Percentiles rank a stretch among this genome's conserved stretches.
These are phyloP conservation scores for Chaetomium sp. DNA, from an alignment of 2,329 filamentous ascomycete species.

Conservation along the genomic window DNA sequence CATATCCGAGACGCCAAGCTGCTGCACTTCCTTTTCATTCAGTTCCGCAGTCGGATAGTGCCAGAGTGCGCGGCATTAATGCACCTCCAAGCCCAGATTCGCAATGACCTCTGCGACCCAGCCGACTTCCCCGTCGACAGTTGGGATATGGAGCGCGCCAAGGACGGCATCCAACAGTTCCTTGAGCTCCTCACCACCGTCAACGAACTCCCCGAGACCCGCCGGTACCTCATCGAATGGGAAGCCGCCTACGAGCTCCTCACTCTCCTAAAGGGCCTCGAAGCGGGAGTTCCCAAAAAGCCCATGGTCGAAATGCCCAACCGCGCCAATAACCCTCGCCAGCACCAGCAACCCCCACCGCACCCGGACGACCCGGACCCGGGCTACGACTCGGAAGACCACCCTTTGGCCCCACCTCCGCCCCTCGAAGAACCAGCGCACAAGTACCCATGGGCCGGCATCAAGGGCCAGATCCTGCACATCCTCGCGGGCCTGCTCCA, in stretches of 20 bases:
- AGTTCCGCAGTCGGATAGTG: constrained; percentile 89
- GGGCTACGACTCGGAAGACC: constrained; percentile 41
- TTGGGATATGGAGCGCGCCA: constrained; percentile 97
- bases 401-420: constrained; percentile 48
- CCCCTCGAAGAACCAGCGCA: constrained; percentile 65
- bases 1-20: constrained; percentile 60
- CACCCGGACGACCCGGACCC: constrained; percentile 32
- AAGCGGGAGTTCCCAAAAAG: constrained; percentile 84
- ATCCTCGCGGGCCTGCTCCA: constrained; percentile 88
- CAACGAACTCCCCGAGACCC: constrained; percentile 81
- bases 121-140: constrained; percentile 91
- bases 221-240: constrained; percentile 85
- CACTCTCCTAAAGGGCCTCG: constrained; percentile 81
- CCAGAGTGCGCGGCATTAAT: constrained; percentile 94
- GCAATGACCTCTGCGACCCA: constrained; percentile 71
- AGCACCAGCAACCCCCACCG: constrained; percentile 22
- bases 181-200: constrained; percentile 91
- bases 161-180: constrained; percentile 92
- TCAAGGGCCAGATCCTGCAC: constrained; percentile 90
- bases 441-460: constrained; percentile 68
- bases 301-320: constrained; percentile 58
- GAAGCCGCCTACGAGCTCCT: constrained; percentile 88
- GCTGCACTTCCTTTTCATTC: constrained; percentile 88
- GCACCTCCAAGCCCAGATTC: constrained; percentile 88
- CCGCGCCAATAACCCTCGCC: constrained; percentile 40